phyloP scores from a whole-genome alignment of 1,284 basidiomycete genomes.

The Melampsora abietis-canadensis region DNA sequence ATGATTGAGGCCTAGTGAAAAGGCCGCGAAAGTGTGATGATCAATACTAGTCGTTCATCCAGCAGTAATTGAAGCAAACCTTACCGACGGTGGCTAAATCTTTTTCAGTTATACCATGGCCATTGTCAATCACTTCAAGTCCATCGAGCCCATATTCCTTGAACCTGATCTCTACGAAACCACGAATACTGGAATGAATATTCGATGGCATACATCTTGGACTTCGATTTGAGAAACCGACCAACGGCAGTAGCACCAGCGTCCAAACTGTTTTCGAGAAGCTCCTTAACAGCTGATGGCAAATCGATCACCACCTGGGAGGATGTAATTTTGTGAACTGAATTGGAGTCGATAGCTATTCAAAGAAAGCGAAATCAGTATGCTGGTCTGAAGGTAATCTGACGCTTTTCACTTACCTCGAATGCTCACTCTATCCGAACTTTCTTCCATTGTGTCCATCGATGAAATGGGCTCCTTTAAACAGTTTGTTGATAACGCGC shows the following conservation, averaged over 20 bases:
- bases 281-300: slow-evolving; percentile 87
- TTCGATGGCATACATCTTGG: slow-evolving; percentile 8
- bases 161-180: slow-evolving; percentile 73
- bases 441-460: background rate
- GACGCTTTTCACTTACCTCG: background rate
- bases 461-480: background rate
- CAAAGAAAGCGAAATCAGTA: background rate
- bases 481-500: no score
- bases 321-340: slow-evolving; percentile 80
- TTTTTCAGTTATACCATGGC: slow-evolving; percentile 71
- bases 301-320: slow-evolving; percentile 94
- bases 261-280: slow-evolving; percentile 93
- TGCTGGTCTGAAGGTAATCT: no score
- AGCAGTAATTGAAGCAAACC: slow-evolving; percentile 47
- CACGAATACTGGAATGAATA: background rate
- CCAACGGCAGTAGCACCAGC: slow-evolving; percentile 84
- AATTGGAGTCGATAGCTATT: slow-evolving; percentile 68
- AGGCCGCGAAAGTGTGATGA: slow-evolving; percentile 22
- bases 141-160: slow-evolving; percentile 80
- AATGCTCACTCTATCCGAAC: background rate
- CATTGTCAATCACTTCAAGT: slow-evolving; percentile 91
- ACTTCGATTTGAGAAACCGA: slow-evolving; percentile 53
- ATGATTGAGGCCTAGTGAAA: slow-evolving; percentile 71
- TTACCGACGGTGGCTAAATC: slow-evolving; percentile 77
- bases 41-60: background rate